A percentile compares a stretch with the other conserved stretches of the same genome.
These are phyloP conservation scores for Sordaria brevicollis DNA, from an alignment of 495 filamentous ascomycete species.

Conservation along the genomic window DNA sequence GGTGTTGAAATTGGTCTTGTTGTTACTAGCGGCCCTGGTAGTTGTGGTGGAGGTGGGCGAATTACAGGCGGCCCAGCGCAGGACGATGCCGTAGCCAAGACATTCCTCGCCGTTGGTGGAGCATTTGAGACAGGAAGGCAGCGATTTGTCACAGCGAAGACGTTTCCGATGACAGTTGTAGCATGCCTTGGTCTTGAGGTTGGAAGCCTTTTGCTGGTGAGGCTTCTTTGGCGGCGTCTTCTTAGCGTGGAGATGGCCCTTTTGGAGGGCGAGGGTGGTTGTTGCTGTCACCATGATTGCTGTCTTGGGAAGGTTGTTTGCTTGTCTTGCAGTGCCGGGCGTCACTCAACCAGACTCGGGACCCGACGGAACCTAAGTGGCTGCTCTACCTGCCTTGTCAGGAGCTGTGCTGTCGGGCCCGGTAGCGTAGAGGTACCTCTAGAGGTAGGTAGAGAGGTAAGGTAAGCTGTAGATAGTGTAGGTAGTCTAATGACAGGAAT, in stretches of 20 bases:
- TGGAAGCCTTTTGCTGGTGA: neutral
- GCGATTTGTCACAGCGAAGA: slow-evolving; percentile 43
- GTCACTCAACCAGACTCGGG: no score
- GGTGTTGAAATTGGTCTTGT: neutral
- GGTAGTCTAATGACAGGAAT: no score
- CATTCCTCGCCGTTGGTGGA: slow-evolving; percentile 36
- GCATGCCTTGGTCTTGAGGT: slow-evolving; percentile 7
- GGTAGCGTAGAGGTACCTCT: no score
- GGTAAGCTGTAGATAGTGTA: no score
- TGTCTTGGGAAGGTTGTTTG: neutral
- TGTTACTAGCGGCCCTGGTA: neutral
- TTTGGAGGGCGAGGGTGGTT: neutral
- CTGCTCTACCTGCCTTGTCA: no score
- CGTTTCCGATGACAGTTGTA: slow-evolving; percentile 38
- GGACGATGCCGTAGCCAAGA: slow-evolving; percentile 32
- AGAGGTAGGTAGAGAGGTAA: no score
- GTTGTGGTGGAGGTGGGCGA: neutral
- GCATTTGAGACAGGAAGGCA: slow-evolving; percentile 39
- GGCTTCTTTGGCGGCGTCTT: neutral
- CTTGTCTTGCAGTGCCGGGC: neutral
- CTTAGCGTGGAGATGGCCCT: neutral
- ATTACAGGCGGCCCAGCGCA: slow-evolving; percentile 24
- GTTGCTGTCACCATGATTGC: neutral
- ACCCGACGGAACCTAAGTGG: no score
- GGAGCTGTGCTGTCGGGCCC: no score